Percentiles rank a stretch among this genome's conserved stretches.
These are phyloP conservation scores for Tolypocladium nubicola DNA, from an alignment of 2,329 filamentous ascomycete species.

Conservation along the genomic window DNA sequence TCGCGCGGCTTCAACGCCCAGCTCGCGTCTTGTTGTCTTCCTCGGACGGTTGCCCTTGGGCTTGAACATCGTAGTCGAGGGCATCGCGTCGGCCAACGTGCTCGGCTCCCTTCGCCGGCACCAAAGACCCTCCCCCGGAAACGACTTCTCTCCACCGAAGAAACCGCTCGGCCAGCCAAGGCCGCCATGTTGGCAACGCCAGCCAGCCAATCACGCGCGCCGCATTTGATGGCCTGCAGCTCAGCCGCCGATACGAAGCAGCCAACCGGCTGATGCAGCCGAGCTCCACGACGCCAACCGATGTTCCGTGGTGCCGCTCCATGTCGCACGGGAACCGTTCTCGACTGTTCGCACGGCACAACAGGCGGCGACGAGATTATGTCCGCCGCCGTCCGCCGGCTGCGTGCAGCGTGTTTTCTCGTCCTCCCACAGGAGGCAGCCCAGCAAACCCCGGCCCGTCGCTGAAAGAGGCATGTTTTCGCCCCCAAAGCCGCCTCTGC, in stretches of 20 bases:
- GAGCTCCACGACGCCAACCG: not conserved
- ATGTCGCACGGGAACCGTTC: not conserved
- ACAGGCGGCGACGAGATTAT: not conserved
- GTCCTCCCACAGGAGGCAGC: not conserved
- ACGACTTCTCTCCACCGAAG: not conserved
- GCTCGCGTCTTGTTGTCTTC: not conserved
- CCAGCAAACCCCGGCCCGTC: not conserved
- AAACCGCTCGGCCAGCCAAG: not conserved
- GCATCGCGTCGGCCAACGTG: not conserved
- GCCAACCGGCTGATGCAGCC: not conserved
- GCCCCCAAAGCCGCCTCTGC: not conserved
- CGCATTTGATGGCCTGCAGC: not conserved
- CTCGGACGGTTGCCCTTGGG: too few relatives aligned
- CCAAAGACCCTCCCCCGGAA: not conserved
- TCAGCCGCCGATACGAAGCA: slow-evolving; percentile 3
- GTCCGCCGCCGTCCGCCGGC: not conserved
- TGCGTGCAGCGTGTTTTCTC: not conserved
- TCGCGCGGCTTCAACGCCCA: not conserved
- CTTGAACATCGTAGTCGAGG: not conserved
- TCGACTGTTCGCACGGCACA: not conserved
- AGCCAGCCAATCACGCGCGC: not conserved
- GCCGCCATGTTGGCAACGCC: not conserved
- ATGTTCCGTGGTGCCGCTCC: not conserved
- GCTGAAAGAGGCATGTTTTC: not conserved
- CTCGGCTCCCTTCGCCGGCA: not conserved